These are phyloP conservation scores for Yamadazyma mexicana DNA, from an alignment of 1,139 yeast species.

Conservation along the genomic window DNA sequence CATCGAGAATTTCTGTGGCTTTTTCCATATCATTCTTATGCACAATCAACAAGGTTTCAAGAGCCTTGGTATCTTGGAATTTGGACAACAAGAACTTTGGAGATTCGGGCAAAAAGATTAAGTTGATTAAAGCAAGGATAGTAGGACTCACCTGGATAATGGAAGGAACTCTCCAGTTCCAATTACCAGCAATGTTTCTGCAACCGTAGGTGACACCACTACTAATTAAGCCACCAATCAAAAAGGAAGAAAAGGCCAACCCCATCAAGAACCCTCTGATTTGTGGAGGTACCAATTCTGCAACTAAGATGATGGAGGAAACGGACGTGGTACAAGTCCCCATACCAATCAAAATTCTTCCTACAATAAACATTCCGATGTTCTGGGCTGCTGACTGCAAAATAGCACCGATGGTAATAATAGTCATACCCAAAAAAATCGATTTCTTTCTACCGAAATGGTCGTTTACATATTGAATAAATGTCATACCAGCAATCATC, in stretches of 20 bases:
- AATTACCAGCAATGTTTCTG: slow-evolving; percentile 15
- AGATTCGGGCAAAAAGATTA: slow-evolving; percentile 17
- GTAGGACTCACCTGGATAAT: slow-evolving; percentile 16
- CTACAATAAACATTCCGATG: slow-evolving; percentile 18
- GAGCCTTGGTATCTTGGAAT: slow-evolving; percentile 12
- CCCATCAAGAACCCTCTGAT: slow-evolving; percentile 15
- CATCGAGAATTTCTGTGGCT: slow-evolving; percentile 5
- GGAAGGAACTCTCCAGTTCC: slow-evolving; percentile 20
- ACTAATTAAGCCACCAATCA: slow-evolving; percentile 14
- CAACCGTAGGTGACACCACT: slow-evolving; percentile 15
- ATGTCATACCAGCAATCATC: slow-evolving; percentile 10
- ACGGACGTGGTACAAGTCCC: slow-evolving; percentile 16
- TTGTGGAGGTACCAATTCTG: slow-evolving; percentile 16
- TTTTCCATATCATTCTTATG: slow-evolving; percentile 4
- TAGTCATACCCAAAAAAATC: slow-evolving; percentile 12
- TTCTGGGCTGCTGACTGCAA: slow-evolving; percentile 19
- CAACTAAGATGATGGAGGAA: slow-evolving; percentile 15
- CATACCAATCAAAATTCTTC: slow-evolving; percentile 18
- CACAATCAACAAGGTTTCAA: slow-evolving; percentile 12
- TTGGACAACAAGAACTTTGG: slow-evolving; percentile 15
- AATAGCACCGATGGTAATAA: slow-evolving; percentile 14
- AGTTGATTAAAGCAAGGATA: slow-evolving; percentile 12
- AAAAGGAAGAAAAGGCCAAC: slow-evolving; percentile 13
- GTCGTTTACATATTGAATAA: slow-evolving; percentile 12
- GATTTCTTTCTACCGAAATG: slow-evolving; percentile 16